Evolutionary conservation across 140 eudicot genomes (phyloP).

Genomic region (Anethum foeniculum): DNA sequence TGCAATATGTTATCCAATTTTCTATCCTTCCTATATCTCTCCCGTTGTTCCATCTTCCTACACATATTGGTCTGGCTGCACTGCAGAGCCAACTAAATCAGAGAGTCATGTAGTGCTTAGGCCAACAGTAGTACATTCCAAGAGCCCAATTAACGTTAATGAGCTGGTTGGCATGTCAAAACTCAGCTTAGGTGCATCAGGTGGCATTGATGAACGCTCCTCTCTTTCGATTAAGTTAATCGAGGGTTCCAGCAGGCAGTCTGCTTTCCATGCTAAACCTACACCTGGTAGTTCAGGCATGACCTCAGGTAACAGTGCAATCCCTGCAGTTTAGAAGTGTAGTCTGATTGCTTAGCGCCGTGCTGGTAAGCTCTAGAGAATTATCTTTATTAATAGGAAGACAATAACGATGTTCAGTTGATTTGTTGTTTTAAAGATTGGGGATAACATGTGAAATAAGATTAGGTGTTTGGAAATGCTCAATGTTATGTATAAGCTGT

Average conservation of each 20-base stretch:
- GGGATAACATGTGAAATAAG: slow-evolving; percentile 14
- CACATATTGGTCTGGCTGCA: slow-evolving; percentile 63
- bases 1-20: slow-evolving; percentile 55
- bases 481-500: not conserved
- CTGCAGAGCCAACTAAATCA: slow-evolving; percentile 30
- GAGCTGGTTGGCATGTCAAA: slow-evolving; percentile 91
- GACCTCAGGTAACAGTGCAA: slow-evolving; percentile 28
- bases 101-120: slow-evolving; percentile 78
- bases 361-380: slow-evolving; percentile 9
- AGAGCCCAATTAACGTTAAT: slow-evolving; percentile 77
- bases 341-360: not conserved
- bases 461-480: slow-evolving; percentile 7
- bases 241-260: slow-evolving; percentile 58
- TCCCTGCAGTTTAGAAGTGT: slow-evolving; percentile 40
- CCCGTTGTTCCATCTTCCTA: slow-evolving; percentile 45
- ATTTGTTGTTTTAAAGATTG: slow-evolving; percentile 6
- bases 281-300: slow-evolving; percentile 29
- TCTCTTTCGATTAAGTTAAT: slow-evolving; percentile 49
- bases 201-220: slow-evolving; percentile 39
- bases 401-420: slow-evolving; percentile 10
- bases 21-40: slow-evolving; percentile 57
- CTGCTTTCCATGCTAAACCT: slow-evolving; percentile 72
- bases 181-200: slow-evolving; percentile 64
- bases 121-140: slow-evolving; percentile 93
- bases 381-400: slow-evolving; percentile 8